Percentiles rank a stretch among this genome's conserved stretches.
Evolutionary conservation across 345 rosid species (phyloP).

Genomic region (Iberis pinnata): DNA sequence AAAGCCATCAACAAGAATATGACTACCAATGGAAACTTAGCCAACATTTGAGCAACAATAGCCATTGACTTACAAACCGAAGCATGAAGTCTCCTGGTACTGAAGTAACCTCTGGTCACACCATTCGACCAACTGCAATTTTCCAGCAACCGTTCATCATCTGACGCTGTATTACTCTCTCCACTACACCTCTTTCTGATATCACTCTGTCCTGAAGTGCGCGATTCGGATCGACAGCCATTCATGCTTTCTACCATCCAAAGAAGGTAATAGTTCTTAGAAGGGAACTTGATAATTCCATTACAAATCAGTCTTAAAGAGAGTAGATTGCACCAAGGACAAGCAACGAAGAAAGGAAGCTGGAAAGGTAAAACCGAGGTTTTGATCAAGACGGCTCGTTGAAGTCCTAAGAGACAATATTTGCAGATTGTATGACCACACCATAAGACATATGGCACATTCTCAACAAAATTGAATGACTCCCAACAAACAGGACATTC

Average conservation of each 20-base stretch:
- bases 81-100: conserved; percentile 34
- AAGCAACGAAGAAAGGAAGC: conserved; percentile 54
- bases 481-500: conserved; percentile 78
- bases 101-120: conserved; percentile 22
- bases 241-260: conserved; percentile 72
- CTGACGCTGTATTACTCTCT: conserved; percentile 17
- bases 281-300: conserved; percentile 48
- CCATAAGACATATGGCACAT: conserved; percentile 62
- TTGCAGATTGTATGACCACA: conserved; percentile 71
- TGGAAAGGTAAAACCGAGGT: conserved; percentile 36
- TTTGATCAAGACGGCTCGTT: conserved; percentile 41
- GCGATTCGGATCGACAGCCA: conserved; percentile 38
- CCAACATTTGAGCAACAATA: conserved; percentile 41
- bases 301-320: conserved; percentile 48
- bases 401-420: conserved; percentile 56
- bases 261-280: conserved; percentile 57
- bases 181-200: conserved; percentile 22
- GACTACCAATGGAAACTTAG: conserved; percentile 55
- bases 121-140: conserved; percentile 19
- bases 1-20: conserved; percentile 44
- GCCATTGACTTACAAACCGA: conserved; percentile 49
- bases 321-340: conserved; percentile 66
- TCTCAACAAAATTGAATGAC: conserved; percentile 60
- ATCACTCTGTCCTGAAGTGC: conserved; percentile 24
- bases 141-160: conserved; percentile 19